Percentiles rank a stretch among this genome's conserved stretches.
phyloP scores from a whole-genome alignment of 495 filamentous ascomycete genomes.

The Cenococcum geophilum region DNA sequence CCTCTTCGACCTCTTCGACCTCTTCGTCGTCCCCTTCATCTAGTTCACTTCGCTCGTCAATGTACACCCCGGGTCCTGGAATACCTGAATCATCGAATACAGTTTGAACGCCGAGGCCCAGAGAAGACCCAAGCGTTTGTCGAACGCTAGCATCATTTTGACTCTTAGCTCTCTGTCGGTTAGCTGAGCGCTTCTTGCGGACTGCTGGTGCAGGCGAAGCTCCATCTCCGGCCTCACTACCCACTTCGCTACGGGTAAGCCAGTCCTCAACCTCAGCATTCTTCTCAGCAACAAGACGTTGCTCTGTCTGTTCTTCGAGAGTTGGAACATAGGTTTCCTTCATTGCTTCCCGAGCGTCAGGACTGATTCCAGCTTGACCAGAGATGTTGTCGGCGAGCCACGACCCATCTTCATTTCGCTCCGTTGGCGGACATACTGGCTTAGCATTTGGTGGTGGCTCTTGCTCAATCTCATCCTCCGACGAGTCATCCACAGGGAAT shows the following conservation, averaged over 20 bases:
- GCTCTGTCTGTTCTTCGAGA: constrained; percentile 32
- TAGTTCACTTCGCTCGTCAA: constrained; percentile 32
- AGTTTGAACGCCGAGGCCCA: constrained; percentile 19
- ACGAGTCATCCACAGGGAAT: constrained; percentile 27
- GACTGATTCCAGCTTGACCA: constrained; percentile 29
- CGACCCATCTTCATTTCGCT: constrained; percentile 31
- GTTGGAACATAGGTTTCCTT: constrained; percentile 25
- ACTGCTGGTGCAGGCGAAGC: not conserved
- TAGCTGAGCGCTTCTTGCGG: constrained; percentile 12
- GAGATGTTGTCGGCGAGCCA: constrained; percentile 22
- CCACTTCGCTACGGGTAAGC: constrained; percentile 32
- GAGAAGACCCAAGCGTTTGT: constrained; percentile 9
- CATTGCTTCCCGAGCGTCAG: constrained; percentile 28
- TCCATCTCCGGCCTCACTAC: constrained; percentile 23
- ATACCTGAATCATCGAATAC: constrained; percentile 30
- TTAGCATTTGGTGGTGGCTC: constrained; percentile 6
- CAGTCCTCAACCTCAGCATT: constrained; percentile 34
- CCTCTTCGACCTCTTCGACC: constrained; percentile 26
- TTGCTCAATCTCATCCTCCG: constrained; percentile 20
- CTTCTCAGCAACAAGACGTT: constrained; percentile 28
- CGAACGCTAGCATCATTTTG: constrained; percentile 27
- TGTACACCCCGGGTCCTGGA: constrained; percentile 32
- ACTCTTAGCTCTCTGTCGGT: constrained; percentile 32
- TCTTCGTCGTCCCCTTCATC: constrained; percentile 34
- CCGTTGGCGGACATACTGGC: not conserved